Base-by-base conservation (phyloP, 768 basidiomycete species). In the Symmetrospora coprosmae region DNA sequence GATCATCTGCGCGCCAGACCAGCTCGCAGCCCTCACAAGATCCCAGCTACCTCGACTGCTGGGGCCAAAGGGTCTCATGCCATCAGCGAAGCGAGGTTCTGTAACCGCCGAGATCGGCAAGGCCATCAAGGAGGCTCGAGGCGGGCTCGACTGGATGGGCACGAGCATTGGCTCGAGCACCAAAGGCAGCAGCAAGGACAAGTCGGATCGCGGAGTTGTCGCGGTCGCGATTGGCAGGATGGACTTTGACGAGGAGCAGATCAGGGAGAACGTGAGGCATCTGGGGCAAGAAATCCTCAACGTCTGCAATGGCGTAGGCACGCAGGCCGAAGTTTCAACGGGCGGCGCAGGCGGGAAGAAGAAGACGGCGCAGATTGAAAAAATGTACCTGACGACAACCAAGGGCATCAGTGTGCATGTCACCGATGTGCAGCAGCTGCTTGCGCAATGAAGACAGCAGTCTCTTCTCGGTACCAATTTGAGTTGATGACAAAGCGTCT, bases 41-140 rank as follows among this genome's bases (percentile, higher is more conserved):
- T 66, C 85, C 4, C 82, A 80, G 68, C 78, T 97, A 2, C 90
- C 81, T 72, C 74, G 86, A 74, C 74, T 84, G 72, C 75, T 86
- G 73, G 73, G 92, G 67, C 91, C 89, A 39, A 81, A 87, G 51
- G 92, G 92, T 58, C 75, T 97, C 43, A 94, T 99, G 91, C 94
- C 94, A 11, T 85, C 86, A 6, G 87, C 85, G 64, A 82, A 90
- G 71, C 79, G 90, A 60, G 94, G 94, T 4, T 91, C 91, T 1
- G 92, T 97, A 19, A 87, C 87, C 1, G 86, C 89, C 49, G 87
- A 96, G 62, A 77, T 96, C 39, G 82, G 78, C 14, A 82, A 81
- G 13, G 91, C 85, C 65, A 82, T 99, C 59, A 78, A 80, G 66
- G 80, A 81, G 48, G 78, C 92, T 34, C 80, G 81, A 58, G 87